These are phyloP conservation scores for Fraxinus paxiana DNA, from an alignment of 305 asterid genomes.

Conservation along the genomic window DNA sequence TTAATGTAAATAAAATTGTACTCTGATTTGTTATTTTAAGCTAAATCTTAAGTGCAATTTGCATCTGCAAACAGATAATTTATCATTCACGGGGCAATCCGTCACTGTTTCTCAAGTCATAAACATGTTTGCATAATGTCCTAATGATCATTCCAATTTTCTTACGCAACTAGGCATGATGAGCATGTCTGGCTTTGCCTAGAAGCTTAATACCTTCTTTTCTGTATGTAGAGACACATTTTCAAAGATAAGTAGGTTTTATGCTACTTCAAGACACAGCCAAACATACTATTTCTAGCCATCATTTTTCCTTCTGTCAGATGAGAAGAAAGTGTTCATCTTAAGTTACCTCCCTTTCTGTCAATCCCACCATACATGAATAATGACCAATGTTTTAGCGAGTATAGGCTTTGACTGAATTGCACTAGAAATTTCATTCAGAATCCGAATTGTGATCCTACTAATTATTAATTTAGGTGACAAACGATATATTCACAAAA, in stretches of 20 bases:
- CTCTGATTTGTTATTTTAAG: neutral
- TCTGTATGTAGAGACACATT: neutral
- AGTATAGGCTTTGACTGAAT: slow-evolving; percentile 1
- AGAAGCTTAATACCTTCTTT: neutral
- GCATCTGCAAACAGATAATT: neutral
- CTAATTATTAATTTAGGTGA: slow-evolving; percentile 47
- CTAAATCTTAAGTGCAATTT: neutral
- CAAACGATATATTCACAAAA: slow-evolving; percentile 93
- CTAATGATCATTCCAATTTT: neutral
- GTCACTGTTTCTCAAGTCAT: neutral
- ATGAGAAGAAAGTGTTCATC: neutral
- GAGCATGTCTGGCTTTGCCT: neutral
- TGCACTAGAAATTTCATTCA: neutral
- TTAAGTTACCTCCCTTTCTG: neutral
- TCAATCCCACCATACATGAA: neutral
- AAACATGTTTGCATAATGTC: neutral
- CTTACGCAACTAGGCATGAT: neutral
- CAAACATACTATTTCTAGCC: neutral
- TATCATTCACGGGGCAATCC: neutral
- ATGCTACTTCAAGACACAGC: neutral
- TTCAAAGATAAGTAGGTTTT: neutral
- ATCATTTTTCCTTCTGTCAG: neutral
- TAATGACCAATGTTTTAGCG: neutral
- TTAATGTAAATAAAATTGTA: neutral
- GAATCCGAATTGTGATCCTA: neutral